phyloP scores from a whole-genome alignment of 192 early-diverging fungal genomes.

The Umbelopsis isabellina region DNA sequence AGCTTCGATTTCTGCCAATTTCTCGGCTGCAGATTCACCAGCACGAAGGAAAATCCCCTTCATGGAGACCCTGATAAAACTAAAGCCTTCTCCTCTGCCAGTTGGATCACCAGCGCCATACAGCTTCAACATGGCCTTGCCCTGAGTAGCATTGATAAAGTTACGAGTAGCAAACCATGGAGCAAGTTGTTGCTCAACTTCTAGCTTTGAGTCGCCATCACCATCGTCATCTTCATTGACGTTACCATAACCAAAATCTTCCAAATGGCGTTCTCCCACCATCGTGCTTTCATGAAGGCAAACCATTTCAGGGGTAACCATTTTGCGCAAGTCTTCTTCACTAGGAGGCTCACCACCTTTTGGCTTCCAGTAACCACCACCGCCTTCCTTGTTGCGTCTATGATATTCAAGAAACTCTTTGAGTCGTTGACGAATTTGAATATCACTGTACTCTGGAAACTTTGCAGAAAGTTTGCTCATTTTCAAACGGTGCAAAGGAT shows the following conservation, averaged over 20 bases:
- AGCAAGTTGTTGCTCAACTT: constrained; percentile 92
- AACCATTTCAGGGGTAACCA: constrained; percentile 94
- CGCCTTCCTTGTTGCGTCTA: constrained; percentile 65
- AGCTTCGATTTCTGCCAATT: constrained; percentile 80
- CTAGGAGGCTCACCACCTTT: constrained; percentile 73
- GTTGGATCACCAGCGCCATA: constrained; percentile 98
- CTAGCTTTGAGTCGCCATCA: constrained; percentile 68
- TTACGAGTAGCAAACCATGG: constrained; percentile 96
- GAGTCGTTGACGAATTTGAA: constrained; percentile 86
- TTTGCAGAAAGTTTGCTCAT: constrained; percentile 77
- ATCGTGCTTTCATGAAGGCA: constrained; percentile 93
- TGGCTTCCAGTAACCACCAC: constrained; percentile 90
- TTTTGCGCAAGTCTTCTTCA: constrained; percentile 90
- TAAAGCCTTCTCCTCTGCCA: constrained; percentile 93
- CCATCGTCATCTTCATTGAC: constrained; percentile 73
- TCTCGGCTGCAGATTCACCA: constrained; percentile 83
- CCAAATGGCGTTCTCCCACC: constrained; percentile 87
- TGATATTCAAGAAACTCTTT: constrained; percentile 98
- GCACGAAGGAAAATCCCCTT: constrained; percentile 94
- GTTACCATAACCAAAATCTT: constrained; percentile 87
- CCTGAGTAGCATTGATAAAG: constrained; percentile 90
- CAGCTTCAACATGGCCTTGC: constrained; percentile 94
- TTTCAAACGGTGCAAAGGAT: constrained; percentile 72
- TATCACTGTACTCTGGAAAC: constrained; percentile 87
- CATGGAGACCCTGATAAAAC: constrained; percentile 96